These are phyloP conservation scores for Collybia mongolica DNA, from an alignment of 768 basidiomycete species.

Conservation along the genomic window DNA sequence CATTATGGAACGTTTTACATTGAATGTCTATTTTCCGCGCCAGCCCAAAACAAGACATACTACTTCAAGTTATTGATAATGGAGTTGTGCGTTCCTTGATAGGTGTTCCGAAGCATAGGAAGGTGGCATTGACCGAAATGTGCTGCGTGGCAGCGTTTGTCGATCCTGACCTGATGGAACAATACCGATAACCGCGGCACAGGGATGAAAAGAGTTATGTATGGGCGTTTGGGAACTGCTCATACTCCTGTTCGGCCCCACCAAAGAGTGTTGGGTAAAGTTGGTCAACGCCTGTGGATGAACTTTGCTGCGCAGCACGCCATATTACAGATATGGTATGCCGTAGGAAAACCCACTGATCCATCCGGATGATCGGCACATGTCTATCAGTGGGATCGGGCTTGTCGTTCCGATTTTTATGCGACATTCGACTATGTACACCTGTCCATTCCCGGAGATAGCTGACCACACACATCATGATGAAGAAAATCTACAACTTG, in stretches of 20 bases:
- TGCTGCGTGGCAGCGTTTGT: constrained; percentile 8
- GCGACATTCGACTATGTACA: not conserved
- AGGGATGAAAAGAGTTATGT: not conserved
- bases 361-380: constrained; percentile 10
- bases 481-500: not conserved
- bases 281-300: too few species aligned
- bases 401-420: not conserved
- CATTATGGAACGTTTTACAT: constrained; percentile 2
- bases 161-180: constrained; percentile 3
- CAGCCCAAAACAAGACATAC: not conserved
- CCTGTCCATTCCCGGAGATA: not conserved
- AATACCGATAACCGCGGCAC: constrained; percentile 13
- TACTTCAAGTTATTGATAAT: not conserved
- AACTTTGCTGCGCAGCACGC: too few species aligned
- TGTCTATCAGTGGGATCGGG: constrained; percentile 1
- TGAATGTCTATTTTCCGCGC: not conserved
- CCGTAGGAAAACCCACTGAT: not conserved
- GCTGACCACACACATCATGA: not conserved
- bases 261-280: too few species aligned
- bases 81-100: constrained; percentile 9
- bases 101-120: constrained; percentile 1
- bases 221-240: not conserved
- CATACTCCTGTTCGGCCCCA: too few species aligned
- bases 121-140: constrained; percentile 9
- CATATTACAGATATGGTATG: not conserved